Percentiles rank a stretch among this genome's conserved stretches.
These are phyloP conservation scores for Rubroshorea leprosula DNA, from an alignment of 345 rosid genomes.

Conservation along the genomic window DNA sequence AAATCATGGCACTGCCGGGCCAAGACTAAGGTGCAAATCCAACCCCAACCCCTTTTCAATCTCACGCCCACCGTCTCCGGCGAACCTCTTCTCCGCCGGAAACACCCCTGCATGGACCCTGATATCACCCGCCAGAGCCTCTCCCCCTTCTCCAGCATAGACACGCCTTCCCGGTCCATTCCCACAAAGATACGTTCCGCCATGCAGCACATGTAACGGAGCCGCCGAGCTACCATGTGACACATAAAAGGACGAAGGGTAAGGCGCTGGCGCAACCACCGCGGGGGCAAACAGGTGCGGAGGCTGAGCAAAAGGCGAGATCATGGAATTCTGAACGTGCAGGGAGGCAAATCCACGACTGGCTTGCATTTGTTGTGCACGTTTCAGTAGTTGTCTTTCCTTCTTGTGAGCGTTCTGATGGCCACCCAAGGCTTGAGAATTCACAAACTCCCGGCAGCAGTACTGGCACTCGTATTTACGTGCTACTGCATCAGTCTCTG, in stretches of 20 bases:
- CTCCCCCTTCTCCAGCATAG: conserved; percentile 16
- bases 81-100: conserved; percentile 34
- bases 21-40: conserved; percentile 75
- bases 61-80: conserved; percentile 33
- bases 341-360: conserved; percentile 25
- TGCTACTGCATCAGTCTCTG: conserved; percentile 19
- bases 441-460: conserved; percentile 68
- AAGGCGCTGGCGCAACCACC: conserved; percentile 8
- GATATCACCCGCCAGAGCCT: conserved; percentile 14
- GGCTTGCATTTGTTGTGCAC: conserved; percentile 58
- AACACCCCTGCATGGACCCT: conserved; percentile 20
- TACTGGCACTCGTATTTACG: conserved; percentile 72
- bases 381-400: conserved; percentile 70
- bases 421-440: conserved; percentile 87
- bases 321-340: conserved; percentile 32
- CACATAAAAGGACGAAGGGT: conserved; percentile 31
- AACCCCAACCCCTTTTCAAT: conserved; percentile 52
- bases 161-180: conserved; percentile 18
- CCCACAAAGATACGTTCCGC: conserved; percentile 22
- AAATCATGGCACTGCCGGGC: conserved; percentile 47
- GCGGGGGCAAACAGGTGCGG: conserved; percentile 52
- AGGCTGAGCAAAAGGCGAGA: conserved; percentile 44
- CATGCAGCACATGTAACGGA: conserved; percentile 33
- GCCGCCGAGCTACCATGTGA: conserved; percentile 16
- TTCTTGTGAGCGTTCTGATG: conserved; percentile 96